Conservation (phyloP, 768 basidiomycete species). For the Naganishia kalamii region DNA sequence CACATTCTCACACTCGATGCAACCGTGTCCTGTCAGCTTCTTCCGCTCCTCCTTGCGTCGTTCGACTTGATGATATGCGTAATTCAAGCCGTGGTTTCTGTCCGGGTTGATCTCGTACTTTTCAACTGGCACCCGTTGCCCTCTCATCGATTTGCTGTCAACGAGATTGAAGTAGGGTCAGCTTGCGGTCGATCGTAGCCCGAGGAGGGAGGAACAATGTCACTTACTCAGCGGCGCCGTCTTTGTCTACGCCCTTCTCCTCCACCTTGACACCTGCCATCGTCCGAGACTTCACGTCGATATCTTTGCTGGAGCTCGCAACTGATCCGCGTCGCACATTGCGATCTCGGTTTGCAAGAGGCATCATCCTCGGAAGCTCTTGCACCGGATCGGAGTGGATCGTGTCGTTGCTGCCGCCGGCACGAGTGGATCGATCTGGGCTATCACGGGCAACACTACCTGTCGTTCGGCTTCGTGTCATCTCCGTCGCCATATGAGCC, state of each 20-base stretch:
- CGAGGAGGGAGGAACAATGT: not conserved
- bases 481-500: slow-evolving; percentile 3
- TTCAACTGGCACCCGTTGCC: not conserved
- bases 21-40: slow-evolving; percentile 7
- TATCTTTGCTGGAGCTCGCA: not conserved
- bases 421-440: not conserved
- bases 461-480: slow-evolving; percentile 8
- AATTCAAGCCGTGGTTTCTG: slow-evolving; percentile 4
- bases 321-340: not conserved
- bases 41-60: slow-evolving; percentile 16
- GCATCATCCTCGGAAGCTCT: not conserved
- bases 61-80: slow-evolving; percentile 10
- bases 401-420: not conserved
- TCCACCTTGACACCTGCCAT: not conserved
- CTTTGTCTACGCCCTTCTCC: not conserved
- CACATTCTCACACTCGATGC: slow-evolving; percentile 12
- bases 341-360: not conserved
- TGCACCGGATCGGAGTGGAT: not conserved
- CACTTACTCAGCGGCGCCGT: not conserved
- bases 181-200: not conserved
- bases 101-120: slow-evolving; percentile 16
- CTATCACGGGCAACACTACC: not conserved
- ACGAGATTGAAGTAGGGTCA: not conserved
- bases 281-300: not conserved
- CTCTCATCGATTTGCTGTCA: not conserved